Evolutionary conservation across 805 yeast species (phyloP).

Genomic region (Komagataella populi): DNA sequence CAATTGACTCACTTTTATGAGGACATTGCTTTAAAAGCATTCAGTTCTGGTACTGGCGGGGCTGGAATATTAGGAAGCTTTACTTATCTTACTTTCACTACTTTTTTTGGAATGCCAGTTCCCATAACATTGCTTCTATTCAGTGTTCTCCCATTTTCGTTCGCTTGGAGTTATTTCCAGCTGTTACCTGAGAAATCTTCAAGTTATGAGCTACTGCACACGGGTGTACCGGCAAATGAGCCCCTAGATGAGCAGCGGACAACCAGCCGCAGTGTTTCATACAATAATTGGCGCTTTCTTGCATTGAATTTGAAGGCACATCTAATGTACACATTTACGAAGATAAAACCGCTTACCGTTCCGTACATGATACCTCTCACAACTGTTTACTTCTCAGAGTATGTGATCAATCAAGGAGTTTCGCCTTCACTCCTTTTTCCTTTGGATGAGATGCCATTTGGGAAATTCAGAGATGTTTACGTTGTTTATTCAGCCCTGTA

Average conservation of each 20-base stretch:
- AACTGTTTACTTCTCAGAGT: constrained; percentile 77
- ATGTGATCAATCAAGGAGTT: constrained; percentile 82
- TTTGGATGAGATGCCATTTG: constrained; percentile 54
- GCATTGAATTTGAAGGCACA: constrained; percentile 5
- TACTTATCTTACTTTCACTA: constrained; percentile 56
- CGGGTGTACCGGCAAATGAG: background rate
- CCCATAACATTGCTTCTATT: constrained; percentile 43
- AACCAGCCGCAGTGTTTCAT: background rate
- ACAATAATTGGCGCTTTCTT: background rate
- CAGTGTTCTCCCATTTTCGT: constrained; percentile 20
- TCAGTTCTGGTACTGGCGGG: constrained; percentile 93
- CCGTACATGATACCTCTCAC: constrained; percentile 80
- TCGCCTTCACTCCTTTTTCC: constrained; percentile 82
- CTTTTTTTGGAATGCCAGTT: constrained; percentile 45
- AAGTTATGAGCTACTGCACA: background rate
- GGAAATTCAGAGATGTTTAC: constrained; percentile 67
- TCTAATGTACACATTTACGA: constrained; percentile 12
- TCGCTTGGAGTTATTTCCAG: constrained; percentile 13
- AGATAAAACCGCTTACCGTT: constrained; percentile 28
- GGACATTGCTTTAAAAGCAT: constrained; percentile 55
- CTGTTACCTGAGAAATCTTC: constrained; percentile 12
- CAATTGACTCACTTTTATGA: constrained; percentile 74
- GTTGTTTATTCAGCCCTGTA: constrained; percentile 85
- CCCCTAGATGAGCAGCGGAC: background rate
- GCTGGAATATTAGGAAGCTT: constrained; percentile 86